phyloP scores from a whole-genome alignment of 2,329 filamentous ascomycete genomes.

The Berkeleyomyces basicola region DNA sequence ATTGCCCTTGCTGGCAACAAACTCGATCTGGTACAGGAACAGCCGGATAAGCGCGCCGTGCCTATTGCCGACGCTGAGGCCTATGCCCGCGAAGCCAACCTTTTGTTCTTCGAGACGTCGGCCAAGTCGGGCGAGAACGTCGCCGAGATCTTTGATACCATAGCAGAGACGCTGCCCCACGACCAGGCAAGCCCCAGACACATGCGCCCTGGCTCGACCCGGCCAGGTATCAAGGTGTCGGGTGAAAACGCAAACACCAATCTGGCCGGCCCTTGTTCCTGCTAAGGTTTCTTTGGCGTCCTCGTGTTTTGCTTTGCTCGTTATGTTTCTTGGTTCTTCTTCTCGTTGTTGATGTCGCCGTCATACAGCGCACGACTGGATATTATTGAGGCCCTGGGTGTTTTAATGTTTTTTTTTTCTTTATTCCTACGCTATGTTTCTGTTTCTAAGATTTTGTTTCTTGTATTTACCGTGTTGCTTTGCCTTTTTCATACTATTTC shows the following conservation, averaged over 20 bases:
- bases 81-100: conserved; percentile 80
- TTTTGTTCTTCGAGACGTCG: conserved; percentile 96
- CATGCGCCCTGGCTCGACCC: conserved; percentile 44
- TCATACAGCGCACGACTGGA: conserved; percentile 7
- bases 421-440: conserved; percentile 1
- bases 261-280: conserved; percentile 37
- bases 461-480: background rate
- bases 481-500: background rate
- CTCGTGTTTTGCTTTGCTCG: background rate
- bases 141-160: conserved; percentile 85
- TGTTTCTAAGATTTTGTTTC: background rate
- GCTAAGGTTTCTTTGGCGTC: conserved; percentile 23
- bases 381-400: conserved; percentile 6
- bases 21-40: conserved; percentile 83
- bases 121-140: conserved; percentile 97
- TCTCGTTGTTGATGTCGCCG: background rate
- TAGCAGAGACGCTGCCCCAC: conserved; percentile 92
- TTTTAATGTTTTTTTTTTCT: conserved; percentile 3
- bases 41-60: conserved; percentile 91
- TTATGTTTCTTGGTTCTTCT: conserved; percentile 6
- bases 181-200: conserved; percentile 91
- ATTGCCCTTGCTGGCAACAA: conserved; percentile 98
- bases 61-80: conserved; percentile 78
- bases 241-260: conserved; percentile 43
- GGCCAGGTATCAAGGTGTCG: conserved; percentile 40